Percentiles rank a stretch among this genome's conserved stretches.
Conservation (phyloP, 768 basidiomycete species). For the Sporobolomyces pararoseus region DNA sequence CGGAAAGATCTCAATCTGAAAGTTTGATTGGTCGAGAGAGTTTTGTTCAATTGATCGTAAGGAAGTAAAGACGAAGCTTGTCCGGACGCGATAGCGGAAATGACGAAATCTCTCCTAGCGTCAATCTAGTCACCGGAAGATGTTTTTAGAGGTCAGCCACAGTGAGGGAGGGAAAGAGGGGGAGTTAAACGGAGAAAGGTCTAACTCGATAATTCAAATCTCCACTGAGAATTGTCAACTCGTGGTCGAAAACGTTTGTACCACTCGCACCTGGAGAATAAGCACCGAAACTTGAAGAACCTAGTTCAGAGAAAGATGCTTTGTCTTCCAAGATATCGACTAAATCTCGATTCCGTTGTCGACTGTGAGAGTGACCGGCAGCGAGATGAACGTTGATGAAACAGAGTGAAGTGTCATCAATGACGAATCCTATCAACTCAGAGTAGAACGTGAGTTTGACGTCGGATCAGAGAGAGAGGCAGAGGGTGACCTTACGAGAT, state of each 20-base stretch:
- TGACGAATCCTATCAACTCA: conserved; percentile 61
- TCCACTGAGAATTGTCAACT: conserved; percentile 79
- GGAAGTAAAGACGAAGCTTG: conserved; percentile 62
- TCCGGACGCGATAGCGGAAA: conserved; percentile 64
- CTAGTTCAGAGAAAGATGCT: conserved; percentile 59
- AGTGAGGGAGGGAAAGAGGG: not conserved
- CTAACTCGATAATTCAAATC: conserved; percentile 84
- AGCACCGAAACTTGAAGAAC: conserved; percentile 56
- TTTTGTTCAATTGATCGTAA: conserved; percentile 85
- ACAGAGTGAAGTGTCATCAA: conserved; percentile 89
- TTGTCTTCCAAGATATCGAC: conserved; percentile 82
- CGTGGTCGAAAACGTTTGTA: conserved; percentile 87
- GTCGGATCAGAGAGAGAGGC: not conserved
- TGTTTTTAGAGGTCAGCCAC: no score
- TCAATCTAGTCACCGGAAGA: no score
- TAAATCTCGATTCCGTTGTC: conserved; percentile 79
- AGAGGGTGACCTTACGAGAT: conserved; percentile 20
- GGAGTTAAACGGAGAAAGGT: no score
- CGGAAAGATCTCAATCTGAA: conserved; percentile 79
- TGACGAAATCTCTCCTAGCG: conserved; percentile 76
- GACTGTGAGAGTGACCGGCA: conserved; percentile 77
- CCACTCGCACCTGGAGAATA: conserved; percentile 91
- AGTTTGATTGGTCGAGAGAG: conserved; percentile 70
- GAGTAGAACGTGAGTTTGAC: not conserved
- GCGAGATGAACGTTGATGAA: conserved; percentile 93